Evolutionary conservation across 371 early-diverging fungal genomes (phyloP).

Genomic region (Mortierella sp.): DNA sequence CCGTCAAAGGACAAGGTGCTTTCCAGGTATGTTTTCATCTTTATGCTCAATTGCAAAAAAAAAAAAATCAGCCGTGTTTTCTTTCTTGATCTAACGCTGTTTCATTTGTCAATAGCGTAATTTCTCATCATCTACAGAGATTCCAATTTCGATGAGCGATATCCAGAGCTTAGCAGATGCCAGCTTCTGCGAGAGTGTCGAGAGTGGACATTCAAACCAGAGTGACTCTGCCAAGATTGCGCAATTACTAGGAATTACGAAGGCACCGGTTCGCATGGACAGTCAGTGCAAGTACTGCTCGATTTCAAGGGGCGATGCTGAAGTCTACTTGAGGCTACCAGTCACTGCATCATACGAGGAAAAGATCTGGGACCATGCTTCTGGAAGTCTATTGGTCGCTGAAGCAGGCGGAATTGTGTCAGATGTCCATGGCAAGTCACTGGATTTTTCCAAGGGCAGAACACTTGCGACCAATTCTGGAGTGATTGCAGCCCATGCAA

Average conservation of each 20-base stretch:
- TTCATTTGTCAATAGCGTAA: slow-evolving; percentile 63
- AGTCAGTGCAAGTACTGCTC: slow-evolving; percentile 95
- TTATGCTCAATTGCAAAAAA: slow-evolving; percentile 4
- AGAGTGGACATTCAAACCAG: slow-evolving; percentile 93
- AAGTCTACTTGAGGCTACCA: slow-evolving; percentile 92
- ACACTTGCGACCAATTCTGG: slow-evolving; percentile 89
- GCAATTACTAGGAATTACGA: slow-evolving; percentile 77
- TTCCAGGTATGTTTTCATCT: slow-evolving; percentile 74
- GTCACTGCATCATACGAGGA: slow-evolving; percentile 85
- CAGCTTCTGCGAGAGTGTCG: slow-evolving; percentile 95
- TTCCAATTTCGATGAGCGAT: slow-evolving; percentile 71
- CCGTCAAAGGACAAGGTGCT: slow-evolving; percentile 88
- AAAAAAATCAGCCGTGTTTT: not conserved
- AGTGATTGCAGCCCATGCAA: slow-evolving; percentile 84
- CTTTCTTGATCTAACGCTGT: slow-evolving; percentile 8
- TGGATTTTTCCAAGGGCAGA: slow-evolving; percentile 93
- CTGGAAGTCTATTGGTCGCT: slow-evolving; percentile 87
- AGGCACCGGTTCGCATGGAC: slow-evolving; percentile 89
- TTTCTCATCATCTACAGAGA: slow-evolving; percentile 70
- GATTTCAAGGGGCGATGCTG: slow-evolving; percentile 90
- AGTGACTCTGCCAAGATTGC: slow-evolving; percentile 84
- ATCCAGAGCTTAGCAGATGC: slow-evolving; percentile 71
- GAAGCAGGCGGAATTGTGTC: slow-evolving; percentile 97
- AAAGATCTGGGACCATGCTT: slow-evolving; percentile 99
- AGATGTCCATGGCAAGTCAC: slow-evolving; percentile 85